Base-by-base conservation (phyloP, 495 filamentous ascomycete genomes). In the Neurospora terricola region DNA sequence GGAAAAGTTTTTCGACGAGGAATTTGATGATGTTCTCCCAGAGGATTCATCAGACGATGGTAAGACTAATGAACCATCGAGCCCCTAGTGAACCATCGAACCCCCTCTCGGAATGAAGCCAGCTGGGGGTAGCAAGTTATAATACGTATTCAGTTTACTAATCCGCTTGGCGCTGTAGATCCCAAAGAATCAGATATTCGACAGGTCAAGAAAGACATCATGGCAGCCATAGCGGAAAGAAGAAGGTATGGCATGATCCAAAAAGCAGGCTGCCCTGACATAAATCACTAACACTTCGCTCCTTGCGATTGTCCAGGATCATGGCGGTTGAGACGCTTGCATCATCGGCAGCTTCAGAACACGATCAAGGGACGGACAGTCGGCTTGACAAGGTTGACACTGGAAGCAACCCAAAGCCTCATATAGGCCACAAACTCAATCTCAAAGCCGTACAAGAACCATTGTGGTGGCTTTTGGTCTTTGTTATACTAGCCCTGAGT, bases 1-100 rank as follows among this genome's bases (percentile, higher is more conserved):
- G 2, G 48, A 59, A 1, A 2, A 30, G 1, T 59, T 30, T 5
- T 30, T 59, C 0, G 11, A 27, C 21, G 2, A 16, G 14, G 11
- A 1, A 27, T 30, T 14, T 5, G 11, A 5, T 0, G 0, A 0
- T 48, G 0, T 11, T 48, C 16, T 23, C n/a, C 9, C 43, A 0
- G 18, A 45, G 5, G 42, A 45, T 9, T 7, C 6, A 5, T 9
- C 16, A 8, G 2, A n/a, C n/a, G n/a, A 45, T 45, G 7, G 18
- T 45, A 45, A 45, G 38, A 38, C 11, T 11, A 1, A 14, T 14
- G 12, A 40, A 18, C 1, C 39, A 18, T 2, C n/a, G n/a, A n/a
- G n/a, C n/a, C n/a, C n/a, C n/a, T n/a, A n/a, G n/a, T n/a, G n/a
- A n/a, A n/a, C n/a, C n/a, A n/a, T n/a, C n/a, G n/a, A n/a, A n/a